Evolutionary conservation across 192 early-diverging fungal genomes (phyloP).

Genomic region (Podila clonocystis): DNA sequence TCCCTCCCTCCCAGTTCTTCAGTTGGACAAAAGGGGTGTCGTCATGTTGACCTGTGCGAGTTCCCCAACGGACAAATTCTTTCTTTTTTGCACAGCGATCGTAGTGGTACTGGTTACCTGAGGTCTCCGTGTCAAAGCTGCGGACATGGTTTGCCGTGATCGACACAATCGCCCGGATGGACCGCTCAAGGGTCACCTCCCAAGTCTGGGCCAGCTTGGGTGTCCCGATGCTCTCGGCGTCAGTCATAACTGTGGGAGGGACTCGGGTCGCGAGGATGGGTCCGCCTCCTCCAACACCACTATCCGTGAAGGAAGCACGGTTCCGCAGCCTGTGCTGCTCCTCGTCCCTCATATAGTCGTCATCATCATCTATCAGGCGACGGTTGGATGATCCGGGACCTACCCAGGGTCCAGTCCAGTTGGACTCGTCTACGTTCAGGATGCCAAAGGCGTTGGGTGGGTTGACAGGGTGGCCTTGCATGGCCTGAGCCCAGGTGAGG

Average conservation of each 20-base stretch:
- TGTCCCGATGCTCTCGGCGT: constrained; percentile 4
- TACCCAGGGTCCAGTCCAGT: constrained; percentile 18
- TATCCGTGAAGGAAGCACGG: constrained; percentile 7
- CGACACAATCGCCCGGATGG: constrained; percentile 81
- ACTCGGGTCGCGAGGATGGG: neutral
- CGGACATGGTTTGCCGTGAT: constrained; percentile 82
- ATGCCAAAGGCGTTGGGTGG: constrained; percentile 31
- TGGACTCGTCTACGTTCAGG: constrained; percentile 18
- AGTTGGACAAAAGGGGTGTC: neutral
- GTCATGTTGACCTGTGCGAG: too few species aligned
- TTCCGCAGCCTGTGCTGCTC: constrained; percentile 17
- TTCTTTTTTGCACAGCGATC: constrained; percentile 11
- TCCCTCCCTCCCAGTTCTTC: too few species aligned
- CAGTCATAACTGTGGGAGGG: neutral
- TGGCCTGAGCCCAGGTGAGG: constrained; percentile 46
- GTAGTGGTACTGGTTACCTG: constrained; percentile 53
- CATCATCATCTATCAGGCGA: neutral
- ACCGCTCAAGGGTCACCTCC: constrained; percentile 77
- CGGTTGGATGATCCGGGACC: constrained; percentile 6
- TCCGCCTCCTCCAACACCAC: constrained; percentile 3
- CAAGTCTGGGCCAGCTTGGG: constrained; percentile 55
- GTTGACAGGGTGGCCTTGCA: constrained; percentile 35
- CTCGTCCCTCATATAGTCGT: neutral
- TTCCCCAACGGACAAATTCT: neutral
- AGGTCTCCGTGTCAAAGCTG: constrained; percentile 82